Conservation (phyloP, 176 grass and related monocot species). For the Pharus latifolius region DNA sequence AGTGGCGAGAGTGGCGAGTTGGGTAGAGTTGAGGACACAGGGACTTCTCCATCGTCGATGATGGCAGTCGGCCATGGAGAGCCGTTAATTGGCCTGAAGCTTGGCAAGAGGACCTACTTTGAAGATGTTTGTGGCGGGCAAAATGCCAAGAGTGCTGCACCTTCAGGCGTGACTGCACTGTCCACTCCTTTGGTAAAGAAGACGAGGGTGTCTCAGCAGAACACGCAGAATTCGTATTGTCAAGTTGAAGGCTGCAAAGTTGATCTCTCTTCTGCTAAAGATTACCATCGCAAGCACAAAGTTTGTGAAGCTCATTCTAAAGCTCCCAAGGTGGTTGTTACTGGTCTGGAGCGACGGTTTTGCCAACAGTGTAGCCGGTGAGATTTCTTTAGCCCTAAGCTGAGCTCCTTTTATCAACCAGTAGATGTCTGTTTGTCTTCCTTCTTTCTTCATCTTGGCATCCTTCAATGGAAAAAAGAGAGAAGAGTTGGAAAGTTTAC, state of each 20-base stretch:
- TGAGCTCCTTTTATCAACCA: background rate
- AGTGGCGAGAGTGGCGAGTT: background rate
- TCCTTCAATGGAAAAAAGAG: background rate
- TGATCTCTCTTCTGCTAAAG: slow-evolving; percentile 52
- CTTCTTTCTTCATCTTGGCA: background rate
- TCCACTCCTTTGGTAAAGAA: slow-evolving; percentile 6
- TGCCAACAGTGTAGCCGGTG: slow-evolving; percentile 83
- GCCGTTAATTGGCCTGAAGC: slow-evolving; percentile 15
- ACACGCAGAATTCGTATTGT: slow-evolving; percentile 12
- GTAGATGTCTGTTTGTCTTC: background rate
- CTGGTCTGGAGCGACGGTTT: slow-evolving; percentile 65
- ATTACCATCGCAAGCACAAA: slow-evolving; percentile 70
- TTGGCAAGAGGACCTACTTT: slow-evolving; percentile 34
- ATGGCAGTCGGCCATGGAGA: slow-evolving; percentile 7
- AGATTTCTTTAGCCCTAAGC: background rate
- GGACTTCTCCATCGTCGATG: background rate
- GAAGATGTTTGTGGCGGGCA: slow-evolving; percentile 15
- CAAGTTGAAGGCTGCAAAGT: slow-evolving; percentile 66
- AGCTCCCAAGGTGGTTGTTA: slow-evolving; percentile 47
- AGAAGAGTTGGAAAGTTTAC: background rate
- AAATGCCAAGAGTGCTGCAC: slow-evolving; percentile 2
- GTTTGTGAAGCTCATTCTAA: slow-evolving; percentile 64
- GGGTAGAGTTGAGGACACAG: background rate
- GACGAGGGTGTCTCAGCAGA: slow-evolving; percentile 19
- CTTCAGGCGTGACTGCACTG: background rate